Evolutionary conservation across 345 rosid species (phyloP), one percentile per base, ranked within the genome.

Genomic region (Lepidium africanum): DNA sequence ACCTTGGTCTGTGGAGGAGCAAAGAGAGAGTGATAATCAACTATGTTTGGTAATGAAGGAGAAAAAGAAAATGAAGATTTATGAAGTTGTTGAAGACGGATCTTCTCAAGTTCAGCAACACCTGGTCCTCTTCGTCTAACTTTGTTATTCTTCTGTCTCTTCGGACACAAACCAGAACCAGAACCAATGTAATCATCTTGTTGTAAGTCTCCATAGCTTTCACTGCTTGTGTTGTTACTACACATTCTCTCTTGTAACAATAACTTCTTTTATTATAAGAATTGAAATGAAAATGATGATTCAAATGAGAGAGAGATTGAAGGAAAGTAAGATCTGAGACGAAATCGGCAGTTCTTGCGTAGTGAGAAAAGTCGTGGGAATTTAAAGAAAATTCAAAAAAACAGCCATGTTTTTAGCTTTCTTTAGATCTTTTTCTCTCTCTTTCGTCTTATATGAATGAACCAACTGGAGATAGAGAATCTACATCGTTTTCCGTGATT

Each of bases 61-160:
- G 53, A 62, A 62, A 60, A 46, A 37, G 58, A 55, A 60, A 58
- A 9, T 27, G 61, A 25, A 68, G 65, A 46, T 46, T 57, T 85
- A 74, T 64, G 76, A 81, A 68, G 41, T 45, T 85, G 80, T 56
- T 54, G 50, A 37, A 86, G 72, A 76, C 84, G 78, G 32, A 88
- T 84, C 83, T 84, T 88, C 73, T 88, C 95, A 9, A 88, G 80
- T 21, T 84, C 89, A 6, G 89, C 95, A 17, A 88, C 91, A 37
- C 91, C 95, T 1, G 95, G 91, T 3, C 95, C 95, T 80, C 95
- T 74, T 61, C 81, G 75, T 1, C 84, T 83, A 0, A 81, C 77
- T 70, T 68, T 80, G 15, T 25, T 45, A 53, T 54, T 42, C 60
- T 72, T 81, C 78, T 42, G 75, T 64, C 80, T 85, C 80, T 80